Conservation (phyloP, 495 filamentous ascomycete species). For the Choiromyces venosus region DNA sequence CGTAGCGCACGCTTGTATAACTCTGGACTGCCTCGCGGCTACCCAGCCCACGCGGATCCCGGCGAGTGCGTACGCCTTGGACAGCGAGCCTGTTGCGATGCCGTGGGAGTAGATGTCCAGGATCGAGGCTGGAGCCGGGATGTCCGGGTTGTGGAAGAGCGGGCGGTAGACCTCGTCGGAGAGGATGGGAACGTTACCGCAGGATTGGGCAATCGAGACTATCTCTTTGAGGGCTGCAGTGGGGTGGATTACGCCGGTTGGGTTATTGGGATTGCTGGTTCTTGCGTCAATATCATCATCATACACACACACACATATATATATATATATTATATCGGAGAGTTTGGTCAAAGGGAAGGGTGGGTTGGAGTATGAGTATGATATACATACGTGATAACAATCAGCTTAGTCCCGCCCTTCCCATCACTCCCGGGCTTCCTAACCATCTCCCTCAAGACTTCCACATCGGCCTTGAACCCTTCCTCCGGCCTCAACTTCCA, state of each 20-base stretch:
- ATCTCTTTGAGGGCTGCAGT: slow-evolving; percentile 56
- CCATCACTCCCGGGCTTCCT: slow-evolving; percentile 44
- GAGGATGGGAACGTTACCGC: slow-evolving; percentile 59
- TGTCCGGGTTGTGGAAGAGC: slow-evolving; percentile 60
- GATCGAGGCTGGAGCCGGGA: slow-evolving; percentile 56
- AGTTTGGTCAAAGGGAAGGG: not conserved
- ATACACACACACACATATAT: too few relatives aligned
- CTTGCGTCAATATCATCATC: too few relatives aligned
- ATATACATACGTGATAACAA: slow-evolving; percentile 56
- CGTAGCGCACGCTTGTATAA: slow-evolving; percentile 61
- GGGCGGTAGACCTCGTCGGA: slow-evolving; percentile 85
- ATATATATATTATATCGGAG: not conserved
- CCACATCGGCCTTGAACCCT: slow-evolving; percentile 61
- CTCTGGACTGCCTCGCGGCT: slow-evolving; percentile 56
- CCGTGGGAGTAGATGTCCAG: slow-evolving; percentile 65
- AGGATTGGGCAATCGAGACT: slow-evolving; percentile 57
- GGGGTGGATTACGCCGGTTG: slow-evolving; percentile 69
- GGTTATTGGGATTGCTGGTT: slow-evolving; percentile 82
- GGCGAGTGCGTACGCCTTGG: slow-evolving; percentile 79
- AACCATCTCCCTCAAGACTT: slow-evolving; percentile 62
- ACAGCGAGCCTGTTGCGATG: slow-evolving; percentile 73
- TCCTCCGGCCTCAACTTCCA: slow-evolving; percentile 67
- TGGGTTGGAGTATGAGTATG: slow-evolving; percentile 6
- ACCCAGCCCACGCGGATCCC: slow-evolving; percentile 82
- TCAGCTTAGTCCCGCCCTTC: slow-evolving; percentile 44